phyloP scores from a whole-genome alignment of 768 basidiomycete genomes.

The Neoboletus magnificus region DNA sequence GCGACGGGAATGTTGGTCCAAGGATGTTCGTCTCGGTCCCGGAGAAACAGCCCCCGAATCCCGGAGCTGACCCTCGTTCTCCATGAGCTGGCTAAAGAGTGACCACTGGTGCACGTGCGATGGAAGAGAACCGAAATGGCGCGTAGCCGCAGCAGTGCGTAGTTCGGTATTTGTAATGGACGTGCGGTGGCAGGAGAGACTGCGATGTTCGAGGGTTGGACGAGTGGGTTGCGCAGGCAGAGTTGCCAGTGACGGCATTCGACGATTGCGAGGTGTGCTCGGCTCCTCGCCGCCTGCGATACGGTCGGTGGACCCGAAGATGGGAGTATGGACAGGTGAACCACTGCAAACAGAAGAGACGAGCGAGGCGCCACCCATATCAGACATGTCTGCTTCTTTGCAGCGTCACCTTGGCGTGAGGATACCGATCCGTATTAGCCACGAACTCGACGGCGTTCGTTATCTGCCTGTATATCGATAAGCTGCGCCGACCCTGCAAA shows the following conservation, averaged over 20 bases:
- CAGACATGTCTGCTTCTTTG: slow-evolving; percentile 8
- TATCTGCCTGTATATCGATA: not conserved
- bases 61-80: slow-evolving; percentile 51
- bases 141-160: slow-evolving; percentile 14
- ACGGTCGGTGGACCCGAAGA: slow-evolving; percentile 30
- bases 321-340: not conserved
- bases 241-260: slow-evolving; percentile 15
- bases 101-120: slow-evolving; percentile 51
- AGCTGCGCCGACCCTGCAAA: not conserved
- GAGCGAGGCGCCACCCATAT: slow-evolving; percentile 74
- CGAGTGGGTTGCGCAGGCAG: not conserved
- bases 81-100: slow-evolving; percentile 69
- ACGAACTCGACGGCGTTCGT: not conserved
- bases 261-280: slow-evolving; percentile 13
- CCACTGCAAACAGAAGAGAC: slow-evolving; percentile 50
- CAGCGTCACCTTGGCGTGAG: not conserved
- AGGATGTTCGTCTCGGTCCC: slow-evolving; percentile 2
- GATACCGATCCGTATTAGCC: not conserved
- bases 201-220: slow-evolving; percentile 9
- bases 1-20: not conserved
- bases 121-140: slow-evolving; percentile 1
- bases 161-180: slow-evolving; percentile 9
- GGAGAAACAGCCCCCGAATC: not conserved
- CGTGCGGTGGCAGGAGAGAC: slow-evolving; percentile 4
- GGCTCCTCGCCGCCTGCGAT: slow-evolving; percentile 8